Percentiles rank a stretch among this genome's conserved stretches.
Evolutionary conservation across 306 rosid species (phyloP).

Genomic region (Lablab purpureus): DNA sequence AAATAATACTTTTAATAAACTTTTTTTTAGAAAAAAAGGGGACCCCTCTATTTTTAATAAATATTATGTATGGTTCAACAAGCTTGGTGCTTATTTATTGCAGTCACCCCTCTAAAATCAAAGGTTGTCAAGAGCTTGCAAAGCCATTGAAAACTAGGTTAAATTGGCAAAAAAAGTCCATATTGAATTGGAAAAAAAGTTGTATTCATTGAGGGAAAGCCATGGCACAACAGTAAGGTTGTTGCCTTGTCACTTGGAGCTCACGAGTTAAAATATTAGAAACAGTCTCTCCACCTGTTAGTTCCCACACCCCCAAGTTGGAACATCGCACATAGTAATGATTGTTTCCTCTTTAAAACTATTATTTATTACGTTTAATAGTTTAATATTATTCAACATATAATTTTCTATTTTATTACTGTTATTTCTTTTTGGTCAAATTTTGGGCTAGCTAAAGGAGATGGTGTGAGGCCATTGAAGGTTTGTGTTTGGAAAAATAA

Average conservation of each 20-base stretch:
- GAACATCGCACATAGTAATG: not conserved
- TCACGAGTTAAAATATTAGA: not conserved
- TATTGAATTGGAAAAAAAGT: not conserved
- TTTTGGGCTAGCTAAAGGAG: not conserved
- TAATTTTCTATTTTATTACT: not conserved
- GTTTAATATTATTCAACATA: not conserved
- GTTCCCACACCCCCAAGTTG: not conserved
- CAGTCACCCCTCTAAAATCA: constrained; percentile 1
- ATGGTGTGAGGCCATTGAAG: not conserved
- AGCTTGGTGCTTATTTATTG: not conserved
- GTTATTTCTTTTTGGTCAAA: not conserved
- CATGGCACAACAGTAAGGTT: not conserved
- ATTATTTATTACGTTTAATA: not conserved
- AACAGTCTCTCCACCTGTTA: not conserved
- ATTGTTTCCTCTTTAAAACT: not conserved
- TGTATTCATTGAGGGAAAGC: not conserved
- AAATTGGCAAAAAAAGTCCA: not conserved
- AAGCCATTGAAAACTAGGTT: not conserved
- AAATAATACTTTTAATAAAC: constrained; percentile 6
- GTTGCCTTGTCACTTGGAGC: not conserved
- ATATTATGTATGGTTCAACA: too few relatives aligned
- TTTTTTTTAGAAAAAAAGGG: not conserved
- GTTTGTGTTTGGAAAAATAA: not conserved
- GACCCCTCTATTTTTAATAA: too few relatives aligned
- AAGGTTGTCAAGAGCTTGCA: constrained; percentile 22